phyloP scores from a whole-genome alignment of 2,329 filamentous ascomycete genomes.

The Aureobasidium uvarum region DNA sequence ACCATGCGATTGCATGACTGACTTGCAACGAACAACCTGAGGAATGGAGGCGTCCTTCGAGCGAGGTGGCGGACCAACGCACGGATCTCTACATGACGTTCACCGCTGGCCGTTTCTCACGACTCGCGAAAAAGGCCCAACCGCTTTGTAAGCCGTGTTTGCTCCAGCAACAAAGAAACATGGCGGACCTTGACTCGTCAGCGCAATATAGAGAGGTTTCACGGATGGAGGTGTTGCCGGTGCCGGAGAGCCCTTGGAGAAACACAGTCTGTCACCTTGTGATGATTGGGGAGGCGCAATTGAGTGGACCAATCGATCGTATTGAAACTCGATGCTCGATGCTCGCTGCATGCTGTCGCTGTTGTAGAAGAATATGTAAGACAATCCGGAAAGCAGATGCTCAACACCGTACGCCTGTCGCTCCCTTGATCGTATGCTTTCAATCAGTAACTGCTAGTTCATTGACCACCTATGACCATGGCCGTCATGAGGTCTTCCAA shows the following conservation, averaged over 20 bases:
- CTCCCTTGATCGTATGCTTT: neutral
- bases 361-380: neutral
- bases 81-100: slow-evolving; percentile 11
- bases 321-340: neutral
- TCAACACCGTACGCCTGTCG: slow-evolving; percentile 1
- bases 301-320: neutral
- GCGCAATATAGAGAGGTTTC: neutral
- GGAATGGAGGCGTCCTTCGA: slow-evolving; percentile 1
- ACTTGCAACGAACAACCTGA: neutral
- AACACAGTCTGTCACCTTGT: neutral
- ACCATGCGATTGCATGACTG: neutral
- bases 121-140: slow-evolving; percentile 10
- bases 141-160: slow-evolving; percentile 20
- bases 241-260: neutral
- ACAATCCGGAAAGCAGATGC: neutral
- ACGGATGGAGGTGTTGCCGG: neutral
- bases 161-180: neutral
- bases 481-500: slow-evolving; percentile 29
- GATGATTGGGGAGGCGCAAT: no score
- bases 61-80: neutral
- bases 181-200: neutral
- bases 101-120: slow-evolving; percentile 19
- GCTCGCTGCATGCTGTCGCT: slow-evolving; percentile 13
- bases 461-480: slow-evolving; percentile 24
- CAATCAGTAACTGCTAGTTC: neutral